Evolutionary conservation across 2,329 filamentous ascomycete genomes (phyloP), one percentile per base, ranked within the genome.

Genomic region (Simplicillium aogashimaense): DNA sequence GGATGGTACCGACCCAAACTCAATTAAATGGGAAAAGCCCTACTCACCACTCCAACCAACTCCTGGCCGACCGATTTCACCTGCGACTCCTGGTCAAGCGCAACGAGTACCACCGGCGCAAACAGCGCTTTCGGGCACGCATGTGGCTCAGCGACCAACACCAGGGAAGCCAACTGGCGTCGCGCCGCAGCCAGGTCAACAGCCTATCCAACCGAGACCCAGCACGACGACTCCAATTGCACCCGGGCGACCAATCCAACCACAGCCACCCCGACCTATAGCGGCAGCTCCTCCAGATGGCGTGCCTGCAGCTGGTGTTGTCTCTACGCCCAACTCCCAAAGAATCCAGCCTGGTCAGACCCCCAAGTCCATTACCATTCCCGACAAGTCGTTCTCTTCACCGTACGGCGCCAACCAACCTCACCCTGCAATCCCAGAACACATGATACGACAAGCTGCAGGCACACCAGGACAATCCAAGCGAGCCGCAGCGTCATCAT

Each of bases 1-100:
- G 6, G 61, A 63, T 11, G 44, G 46, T 29, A 42, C 51, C 28
- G 47, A 47, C 30, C 49, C 50, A 16, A 53, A 53, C 7, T 43
- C 50, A 29, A 43, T 64, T 14, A 65, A 65, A 40, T 65, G 63
- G 63, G 63, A 65, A 47, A 63, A 61, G 47, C 60, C 63, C 10
- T 63, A 65, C 43, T 61, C 61, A 33, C 54, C 53, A 43, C 45
- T 34, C 46, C 46, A 32, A 12, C 30, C 30, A 15, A 12, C 30
- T 5, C 30, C 30, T 32, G 30, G 30, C 10, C 35, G 38, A 6
- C 35, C 35, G 7, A 28, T 29, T 30, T 44, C 38, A 16, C 15
- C 32, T 28, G 48, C 46, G n/a, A 35, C 44, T 14, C 43, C 43
- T 5, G 47, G 46, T 17, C 45, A 45, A 14, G 9, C 9, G 20